phyloP scores from a whole-genome alignment of 108 stramenopile genomes.

The Asterionellopsis glacialis region DNA sequence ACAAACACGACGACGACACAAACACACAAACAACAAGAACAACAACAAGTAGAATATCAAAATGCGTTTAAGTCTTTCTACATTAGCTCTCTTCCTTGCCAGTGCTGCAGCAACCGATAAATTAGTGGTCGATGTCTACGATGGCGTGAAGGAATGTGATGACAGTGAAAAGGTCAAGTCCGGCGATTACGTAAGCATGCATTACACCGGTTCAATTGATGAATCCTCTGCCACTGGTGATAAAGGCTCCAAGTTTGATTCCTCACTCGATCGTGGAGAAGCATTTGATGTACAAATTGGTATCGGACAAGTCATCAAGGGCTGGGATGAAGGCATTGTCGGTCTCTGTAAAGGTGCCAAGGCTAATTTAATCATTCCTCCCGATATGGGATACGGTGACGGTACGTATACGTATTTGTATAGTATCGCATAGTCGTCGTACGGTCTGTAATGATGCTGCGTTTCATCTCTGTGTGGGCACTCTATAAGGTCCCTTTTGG shows the following conservation, averaged over 20 bases:
- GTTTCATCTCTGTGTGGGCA: too few species aligned
- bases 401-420: too few species aligned
- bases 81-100: not conserved
- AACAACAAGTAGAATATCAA: too few species aligned
- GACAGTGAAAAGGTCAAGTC: slow-evolving; percentile 22
- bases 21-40: too few species aligned
- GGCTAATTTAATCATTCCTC: slow-evolving; percentile 52
- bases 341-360: slow-evolving; percentile 61
- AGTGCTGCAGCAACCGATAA: slow-evolving; percentile 15
- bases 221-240: slow-evolving; percentile 24
- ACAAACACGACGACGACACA: too few species aligned
- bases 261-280: slow-evolving; percentile 17
- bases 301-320: slow-evolving; percentile 65
- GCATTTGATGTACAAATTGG: slow-evolving; percentile 55
- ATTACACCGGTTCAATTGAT: slow-evolving; percentile 37
- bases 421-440: too few species aligned
- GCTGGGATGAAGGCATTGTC: slow-evolving; percentile 51
- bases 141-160: slow-evolving; percentile 23
- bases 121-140: slow-evolving; percentile 23
- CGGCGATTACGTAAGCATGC: slow-evolving; percentile 19
- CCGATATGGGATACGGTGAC: slow-evolving; percentile 58
- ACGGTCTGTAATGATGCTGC: too few species aligned
- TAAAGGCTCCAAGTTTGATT: slow-evolving; percentile 24
- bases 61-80: too few species aligned
- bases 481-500: too few species aligned